Evolutionary conservation across 768 basidiomycete species (phyloP), one percentile per base, ranked within the genome.

Genomic region (Boletus insuetus): DNA sequence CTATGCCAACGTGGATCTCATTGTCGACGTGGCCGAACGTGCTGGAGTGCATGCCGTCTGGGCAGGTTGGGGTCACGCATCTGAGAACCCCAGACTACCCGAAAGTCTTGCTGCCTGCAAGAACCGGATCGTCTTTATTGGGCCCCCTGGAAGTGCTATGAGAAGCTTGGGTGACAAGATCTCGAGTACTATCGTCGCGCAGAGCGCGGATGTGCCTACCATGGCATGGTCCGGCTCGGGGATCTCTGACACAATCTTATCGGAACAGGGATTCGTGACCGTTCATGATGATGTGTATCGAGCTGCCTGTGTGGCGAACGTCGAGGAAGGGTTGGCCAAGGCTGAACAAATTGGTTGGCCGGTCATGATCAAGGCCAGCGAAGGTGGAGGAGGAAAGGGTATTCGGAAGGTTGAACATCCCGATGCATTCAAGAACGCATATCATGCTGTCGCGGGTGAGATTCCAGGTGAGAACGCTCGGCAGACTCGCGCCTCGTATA

Each of bases 1-100:
- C 74, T 98, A 98, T 68, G 97, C 97, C 63, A 99, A 99, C 71
- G 97, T 99, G 64, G 97, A 99, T 67, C 87, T 97, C 67, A 98
- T 99, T 66, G 91, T 98, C 55, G 97, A 99, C 69, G 86, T 99
- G 54, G 97, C 97, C 41, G 95, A 99, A 74, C 87, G 97, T 61
- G 82, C 94, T 20, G 97, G 94, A 32, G 97, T 98, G 2, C 97
- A 99, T 67, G 97, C 97, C 42, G 97, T 99, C 24, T 99, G 97
- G 97, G 97, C 97, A 35, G 97, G 97, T 54, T 99, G 97, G 97
- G 97, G 97, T 47, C 97, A 99, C 73, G 97, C 97, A 26, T 98
- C 97, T 3, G 97, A 99, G 73, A 99, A 99, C 73, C 97, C 97
- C 1, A 86, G 94, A 51, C 76, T 99, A 20, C 97, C 97, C 1